These are phyloP conservation scores for Hyaloperonospora brassicae DNA, from an alignment of 352 stramenopile species.

Conservation along the genomic window DNA sequence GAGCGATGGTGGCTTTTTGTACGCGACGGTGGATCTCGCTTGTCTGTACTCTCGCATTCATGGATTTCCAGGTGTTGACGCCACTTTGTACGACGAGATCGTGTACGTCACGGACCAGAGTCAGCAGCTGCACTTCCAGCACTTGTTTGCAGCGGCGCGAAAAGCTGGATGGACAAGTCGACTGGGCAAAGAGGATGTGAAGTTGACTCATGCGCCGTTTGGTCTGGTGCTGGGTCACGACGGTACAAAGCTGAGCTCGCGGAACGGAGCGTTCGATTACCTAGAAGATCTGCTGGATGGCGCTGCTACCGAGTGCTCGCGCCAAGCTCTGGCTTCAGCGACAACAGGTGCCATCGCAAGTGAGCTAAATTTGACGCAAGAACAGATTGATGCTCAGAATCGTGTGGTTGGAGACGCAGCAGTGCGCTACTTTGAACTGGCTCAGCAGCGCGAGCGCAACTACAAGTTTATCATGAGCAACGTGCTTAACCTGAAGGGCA, in stretches of 20 bases:
- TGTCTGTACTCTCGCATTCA: slow-evolving; percentile 69
- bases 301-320: slow-evolving; percentile 49
- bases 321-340: slow-evolving; percentile 41
- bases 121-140: slow-evolving; percentile 72
- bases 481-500: slow-evolving; percentile 73
- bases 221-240: slow-evolving; percentile 72
- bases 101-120: slow-evolving; percentile 79
- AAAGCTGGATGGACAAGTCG: slow-evolving; percentile 41
- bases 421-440: slow-evolving; percentile 78
- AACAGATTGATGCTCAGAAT: slow-evolving; percentile 32
- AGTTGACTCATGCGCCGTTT: slow-evolving; percentile 66
- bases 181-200: slow-evolving; percentile 29
- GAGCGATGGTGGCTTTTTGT: slow-evolving; percentile 69
- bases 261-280: slow-evolving; percentile 74
- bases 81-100: slow-evolving; percentile 64
- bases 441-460: slow-evolving; percentile 74
- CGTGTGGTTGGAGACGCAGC: slow-evolving; percentile 60
- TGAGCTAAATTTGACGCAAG: slow-evolving; percentile 19
- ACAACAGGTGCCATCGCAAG: slow-evolving; percentile 21
- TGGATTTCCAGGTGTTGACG: slow-evolving; percentile 55
- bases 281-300: slow-evolving; percentile 66
- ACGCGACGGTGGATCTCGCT: slow-evolving; percentile 68
- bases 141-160: slow-evolving; percentile 58
- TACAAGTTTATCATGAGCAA: slow-evolving; percentile 84
- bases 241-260: slow-evolving; percentile 73